phyloP scores from a whole-genome alignment of 2,329 filamentous ascomycete species.

The Gnomoniopsis sp. region DNA sequence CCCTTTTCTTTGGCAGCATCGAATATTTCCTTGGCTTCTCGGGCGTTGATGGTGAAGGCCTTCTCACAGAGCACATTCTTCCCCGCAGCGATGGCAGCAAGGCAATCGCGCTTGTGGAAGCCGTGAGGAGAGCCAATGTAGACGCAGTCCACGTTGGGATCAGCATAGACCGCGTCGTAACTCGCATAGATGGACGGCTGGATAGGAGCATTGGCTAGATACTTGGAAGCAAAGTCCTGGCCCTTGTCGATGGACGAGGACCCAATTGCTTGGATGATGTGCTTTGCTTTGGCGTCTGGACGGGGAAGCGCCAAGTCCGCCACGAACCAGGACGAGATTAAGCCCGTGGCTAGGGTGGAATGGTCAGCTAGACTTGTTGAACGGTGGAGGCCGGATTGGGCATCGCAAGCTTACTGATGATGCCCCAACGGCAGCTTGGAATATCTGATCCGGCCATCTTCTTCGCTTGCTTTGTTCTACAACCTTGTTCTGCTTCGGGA shows the following conservation, averaged over 20 bases:
- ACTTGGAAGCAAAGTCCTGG: conserved; percentile 5
- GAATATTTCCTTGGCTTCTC: conserved; percentile 26
- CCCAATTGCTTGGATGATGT: conserved; percentile 5
- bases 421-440: conserved; percentile 1
- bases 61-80: conserved; percentile 37
- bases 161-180: conserved; percentile 30
- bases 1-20: conserved; percentile 27
- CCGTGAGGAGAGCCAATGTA: conserved; percentile 35
- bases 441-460: background rate
- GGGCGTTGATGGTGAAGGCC: conserved; percentile 30
- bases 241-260: conserved; percentile 9
- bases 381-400: background rate
- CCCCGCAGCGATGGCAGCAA: conserved; percentile 31
- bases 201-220: background rate
- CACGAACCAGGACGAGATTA: conserved; percentile 10
- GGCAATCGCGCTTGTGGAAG: conserved; percentile 31
- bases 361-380: background rate
- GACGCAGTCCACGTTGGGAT: conserved; percentile 31
- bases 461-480: no score
- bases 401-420: background rate
- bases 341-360: conserved; percentile 3
- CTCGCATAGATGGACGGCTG: conserved; percentile 22
- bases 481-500: no score
- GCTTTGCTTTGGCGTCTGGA: conserved; percentile 5
- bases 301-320: conserved; percentile 1